A percentile compares a stretch with the other conserved stretches of the same genome.
phyloP scores from a whole-genome alignment of 1,284 basidiomycete species.

The Ceratobasidium sp. region DNA sequence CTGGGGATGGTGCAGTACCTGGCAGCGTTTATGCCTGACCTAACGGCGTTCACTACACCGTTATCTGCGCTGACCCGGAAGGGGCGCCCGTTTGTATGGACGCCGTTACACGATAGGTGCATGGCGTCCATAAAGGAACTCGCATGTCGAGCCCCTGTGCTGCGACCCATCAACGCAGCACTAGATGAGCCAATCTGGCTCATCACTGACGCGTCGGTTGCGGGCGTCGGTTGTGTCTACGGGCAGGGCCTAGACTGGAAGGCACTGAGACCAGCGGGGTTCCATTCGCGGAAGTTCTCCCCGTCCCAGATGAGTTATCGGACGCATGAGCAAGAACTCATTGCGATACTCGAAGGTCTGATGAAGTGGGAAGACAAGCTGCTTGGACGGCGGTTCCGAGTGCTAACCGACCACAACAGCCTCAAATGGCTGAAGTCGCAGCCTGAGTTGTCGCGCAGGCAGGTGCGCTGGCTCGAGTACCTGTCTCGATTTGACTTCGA shows the following conservation, averaged over 20 bases:
- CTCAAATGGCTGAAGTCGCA: slow-evolving; percentile 58
- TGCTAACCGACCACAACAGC: slow-evolving; percentile 60
- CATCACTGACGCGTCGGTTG: slow-evolving; percentile 53
- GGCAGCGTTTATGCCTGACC: slow-evolving; percentile 50
- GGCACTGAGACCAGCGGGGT: slow-evolving; percentile 49
- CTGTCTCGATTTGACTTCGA: slow-evolving; percentile 56
- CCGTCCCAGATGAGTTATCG: slow-evolving; percentile 59
- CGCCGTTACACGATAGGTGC: slow-evolving; percentile 54
- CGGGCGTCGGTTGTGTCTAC: slow-evolving; percentile 59
- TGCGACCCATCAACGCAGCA: slow-evolving; percentile 39
- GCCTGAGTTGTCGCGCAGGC: slow-evolving; percentile 54
- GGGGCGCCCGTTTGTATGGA: slow-evolving; percentile 55
- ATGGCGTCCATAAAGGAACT: slow-evolving; percentile 59
- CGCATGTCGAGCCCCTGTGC: slow-evolving; percentile 53
- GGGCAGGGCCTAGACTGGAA: slow-evolving; percentile 51
- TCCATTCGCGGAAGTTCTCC: slow-evolving; percentile 60
- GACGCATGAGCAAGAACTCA: slow-evolving; percentile 59
- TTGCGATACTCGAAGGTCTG: slow-evolving; percentile 57
- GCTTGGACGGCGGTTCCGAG: slow-evolving; percentile 54
- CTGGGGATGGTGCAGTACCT: slow-evolving; percentile 61
- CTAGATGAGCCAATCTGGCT: slow-evolving; percentile 51
- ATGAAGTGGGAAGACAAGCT: slow-evolving; percentile 60
- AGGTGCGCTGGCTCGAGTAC: slow-evolving; percentile 58
- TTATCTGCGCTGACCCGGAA: slow-evolving; percentile 50
- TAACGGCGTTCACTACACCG: slow-evolving; percentile 53